These are phyloP conservation scores for Stellera chamaejasme DNA, from an alignment of 345 rosid genomes.

Conservation along the genomic window DNA sequence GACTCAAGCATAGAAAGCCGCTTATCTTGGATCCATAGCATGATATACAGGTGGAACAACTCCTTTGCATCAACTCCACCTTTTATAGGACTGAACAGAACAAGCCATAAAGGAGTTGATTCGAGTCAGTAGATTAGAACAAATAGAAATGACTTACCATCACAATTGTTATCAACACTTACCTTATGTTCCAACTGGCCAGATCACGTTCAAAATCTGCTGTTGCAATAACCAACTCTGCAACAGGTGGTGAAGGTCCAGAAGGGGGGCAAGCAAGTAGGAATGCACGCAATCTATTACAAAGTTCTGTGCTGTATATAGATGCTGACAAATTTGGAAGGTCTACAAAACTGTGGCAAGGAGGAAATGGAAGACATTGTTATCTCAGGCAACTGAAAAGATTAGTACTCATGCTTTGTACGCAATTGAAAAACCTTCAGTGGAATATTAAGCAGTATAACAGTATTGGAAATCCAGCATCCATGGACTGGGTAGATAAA, in stretches of 20 bases:
- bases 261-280: conserved; percentile 94
- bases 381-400: conserved; percentile 4
- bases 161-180: conserved; percentile 9
- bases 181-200: conserved; percentile 80
- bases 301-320: conserved; percentile 88
- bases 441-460: too few species aligned
- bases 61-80: conserved; percentile 98
- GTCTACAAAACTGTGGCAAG: conserved; percentile 70
- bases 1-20: conserved; percentile 81
- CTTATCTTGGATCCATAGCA: conserved; percentile 96
- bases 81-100: conserved; percentile 60
- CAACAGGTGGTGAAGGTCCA: conserved; percentile 84
- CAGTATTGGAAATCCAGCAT: too few species aligned
- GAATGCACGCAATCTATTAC: conserved; percentile 76
- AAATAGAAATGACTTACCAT: conserved; percentile 7
- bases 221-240: conserved; percentile 89
- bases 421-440: background rate
- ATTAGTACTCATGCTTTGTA: background rate
- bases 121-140: background rate
- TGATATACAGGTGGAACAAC: conserved; percentile 83
- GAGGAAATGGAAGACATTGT: conserved; percentile 13
- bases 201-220: conserved; percentile 96
- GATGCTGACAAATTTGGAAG: conserved; percentile 86
- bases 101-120: conserved; percentile 4
- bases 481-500: too few species aligned